Evolutionary conservation across 495 filamentous ascomycete species (phyloP).

Genomic region (Xylaria sp.): DNA sequence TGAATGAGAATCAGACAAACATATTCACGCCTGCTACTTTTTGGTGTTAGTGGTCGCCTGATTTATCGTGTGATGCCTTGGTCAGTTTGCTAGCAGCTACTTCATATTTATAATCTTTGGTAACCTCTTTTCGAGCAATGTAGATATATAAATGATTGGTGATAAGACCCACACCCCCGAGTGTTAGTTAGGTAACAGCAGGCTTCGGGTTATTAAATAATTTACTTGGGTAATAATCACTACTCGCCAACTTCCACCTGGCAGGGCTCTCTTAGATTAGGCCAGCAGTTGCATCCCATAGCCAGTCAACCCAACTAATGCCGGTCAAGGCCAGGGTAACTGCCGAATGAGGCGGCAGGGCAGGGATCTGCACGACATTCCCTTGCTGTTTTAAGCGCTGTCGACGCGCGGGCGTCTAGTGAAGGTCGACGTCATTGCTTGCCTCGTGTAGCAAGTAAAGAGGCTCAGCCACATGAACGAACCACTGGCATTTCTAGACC

Average conservation of each 20-base stretch:
- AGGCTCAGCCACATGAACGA: slow-evolving; percentile 7
- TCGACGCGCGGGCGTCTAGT: background rate
- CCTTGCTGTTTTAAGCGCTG: slow-evolving; percentile 5
- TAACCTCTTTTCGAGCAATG: background rate
- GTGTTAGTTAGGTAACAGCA: background rate
- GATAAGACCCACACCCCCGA: background rate
- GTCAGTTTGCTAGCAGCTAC: background rate
- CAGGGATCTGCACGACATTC: slow-evolving; percentile 7
- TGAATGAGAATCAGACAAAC: slow-evolving; percentile 21
- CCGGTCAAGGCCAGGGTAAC: background rate
- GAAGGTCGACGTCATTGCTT: slow-evolving; percentile 9
- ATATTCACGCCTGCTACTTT: background rate
- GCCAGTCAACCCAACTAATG: background rate
- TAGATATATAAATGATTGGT: background rate
- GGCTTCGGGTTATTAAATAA: background rate
- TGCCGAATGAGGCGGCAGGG: background rate
- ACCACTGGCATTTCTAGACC: background rate
- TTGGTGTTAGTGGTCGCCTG: background rate
- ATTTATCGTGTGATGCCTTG: background rate
- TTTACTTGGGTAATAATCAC: background rate
- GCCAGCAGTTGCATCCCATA: slow-evolving; percentile 4
- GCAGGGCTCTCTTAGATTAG: background rate
- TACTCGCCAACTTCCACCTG: background rate
- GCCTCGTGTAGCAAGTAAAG: background rate
- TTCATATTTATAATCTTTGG: background rate